Evolutionary conservation across 2,329 filamentous ascomycete genomes (phyloP), one percentile per base, ranked within the genome.

Genomic region (Talaromyces piceae): DNA sequence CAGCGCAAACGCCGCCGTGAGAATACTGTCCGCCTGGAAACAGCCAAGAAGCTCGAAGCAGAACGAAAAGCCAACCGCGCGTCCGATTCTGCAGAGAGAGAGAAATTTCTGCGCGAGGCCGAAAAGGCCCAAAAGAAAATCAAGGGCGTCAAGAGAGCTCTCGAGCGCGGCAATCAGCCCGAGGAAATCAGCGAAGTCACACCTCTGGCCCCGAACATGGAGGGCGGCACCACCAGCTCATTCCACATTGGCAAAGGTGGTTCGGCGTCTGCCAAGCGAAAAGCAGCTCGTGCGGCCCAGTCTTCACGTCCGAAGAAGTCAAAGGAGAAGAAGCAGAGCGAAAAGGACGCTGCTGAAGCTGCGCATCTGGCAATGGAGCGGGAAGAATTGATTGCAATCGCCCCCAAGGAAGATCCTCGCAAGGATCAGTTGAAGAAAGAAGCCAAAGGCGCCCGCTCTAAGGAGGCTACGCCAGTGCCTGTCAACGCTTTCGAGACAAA

Each of bases 1-100:
- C 93, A 98, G 68, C 87, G 93, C 57, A 98, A 97, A 74, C 83
- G 93, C 54, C 85, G 93, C 41, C 86, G 93, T 16, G 91, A 97
- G 67, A 96, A 96, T 77, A 90, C 90, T 3, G 86, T 94, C 54
- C 91, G 90, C 5, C 87, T 94, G 61, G 91, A 96, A 61, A 77
- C 77, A 65, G 85, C 90, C 65, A 93, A 94, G 72, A 87, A 93
- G 57, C 82, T 86, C 3, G 81, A 86, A 58, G 88, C 89, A 3
- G 76, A 95, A 41, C 83, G 86, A 56, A 86, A 86, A 58, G 88
- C 91, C 8, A 80, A 86, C 53, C 81, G 84, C 49, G 87, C 88
- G 2, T 81, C 87, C 57, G 89, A 96, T 63, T 88, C 93, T 56
- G 79, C 84, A 23, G 91, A 95, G 68, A 84, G 84, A 58, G 82